phyloP scores from a whole-genome alignment of 176 grass and related monocot genomes.

The Thalia dealbata region DNA sequence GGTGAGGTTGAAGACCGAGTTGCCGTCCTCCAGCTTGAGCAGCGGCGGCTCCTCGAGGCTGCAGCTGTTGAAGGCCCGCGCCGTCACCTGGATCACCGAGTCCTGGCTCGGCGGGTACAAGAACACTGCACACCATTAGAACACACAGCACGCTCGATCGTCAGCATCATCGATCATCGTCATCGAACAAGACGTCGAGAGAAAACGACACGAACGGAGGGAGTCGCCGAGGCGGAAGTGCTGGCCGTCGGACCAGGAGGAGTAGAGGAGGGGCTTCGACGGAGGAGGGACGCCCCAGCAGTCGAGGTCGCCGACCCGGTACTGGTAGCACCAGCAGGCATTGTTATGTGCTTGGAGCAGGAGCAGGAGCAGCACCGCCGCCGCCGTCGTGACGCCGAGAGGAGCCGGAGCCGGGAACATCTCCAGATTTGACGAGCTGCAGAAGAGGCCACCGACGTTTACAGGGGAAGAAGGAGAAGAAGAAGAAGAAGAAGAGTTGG shows the following conservation, averaged over 20 bases:
- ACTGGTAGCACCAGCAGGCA: slow-evolving; percentile 30
- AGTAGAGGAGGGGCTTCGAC: slow-evolving; percentile 50
- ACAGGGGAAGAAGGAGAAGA: too few relatives aligned
- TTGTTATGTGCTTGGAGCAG: background rate
- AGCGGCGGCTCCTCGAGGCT: slow-evolving; percentile 34
- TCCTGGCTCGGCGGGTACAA: slow-evolving; percentile 63
- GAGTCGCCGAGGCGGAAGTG: slow-evolving; percentile 59
- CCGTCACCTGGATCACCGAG: slow-evolving; percentile 44
- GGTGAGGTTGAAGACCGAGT: slow-evolving; percentile 81
- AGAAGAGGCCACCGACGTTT: too few relatives aligned
- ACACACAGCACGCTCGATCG: too few relatives aligned
- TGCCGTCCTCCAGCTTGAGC: slow-evolving; percentile 52
- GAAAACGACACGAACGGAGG: slow-evolving; percentile 26
- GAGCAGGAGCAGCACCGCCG: background rate
- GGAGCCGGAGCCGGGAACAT: too few relatives aligned
- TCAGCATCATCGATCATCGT: too few relatives aligned
- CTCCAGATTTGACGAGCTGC: too few relatives aligned
- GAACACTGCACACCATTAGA: slow-evolving; percentile 31
- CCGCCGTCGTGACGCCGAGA: too few relatives aligned
- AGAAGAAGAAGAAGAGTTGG: too few relatives aligned
- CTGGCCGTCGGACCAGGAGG: slow-evolving; percentile 32
- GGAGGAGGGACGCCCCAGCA: slow-evolving; percentile 56
- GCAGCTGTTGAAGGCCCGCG: slow-evolving; percentile 52
- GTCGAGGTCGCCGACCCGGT: slow-evolving; percentile 76
- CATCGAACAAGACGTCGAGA: background rate